Conservation (phyloP, 2,329 filamentous ascomycete species). For the Colletotrichum sp. region DNA sequence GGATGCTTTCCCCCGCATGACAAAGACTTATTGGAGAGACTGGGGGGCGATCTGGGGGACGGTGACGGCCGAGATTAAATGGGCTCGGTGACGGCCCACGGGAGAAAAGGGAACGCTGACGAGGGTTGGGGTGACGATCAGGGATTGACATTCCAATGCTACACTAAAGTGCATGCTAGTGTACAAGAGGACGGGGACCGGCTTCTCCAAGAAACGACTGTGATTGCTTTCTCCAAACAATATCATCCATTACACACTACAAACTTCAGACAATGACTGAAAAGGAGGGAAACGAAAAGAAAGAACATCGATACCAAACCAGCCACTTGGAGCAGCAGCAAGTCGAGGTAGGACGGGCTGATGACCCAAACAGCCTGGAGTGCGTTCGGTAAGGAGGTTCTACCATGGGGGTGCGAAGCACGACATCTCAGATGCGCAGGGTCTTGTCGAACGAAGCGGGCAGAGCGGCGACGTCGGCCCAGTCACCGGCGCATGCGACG, state of each 20-base stretch:
- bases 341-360: background rate
- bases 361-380: background rate
- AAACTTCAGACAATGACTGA: background rate
- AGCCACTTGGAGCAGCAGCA: background rate
- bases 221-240: background rate
- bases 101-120: background rate
- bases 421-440: background rate
- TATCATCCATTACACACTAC: background rate
- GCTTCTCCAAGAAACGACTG: background rate
- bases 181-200: background rate
- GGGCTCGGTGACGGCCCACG: background rate
- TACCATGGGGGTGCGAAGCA: background rate
- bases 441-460: background rate
- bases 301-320: background rate
- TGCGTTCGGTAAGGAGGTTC: background rate
- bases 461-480: conserved; percentile 1
- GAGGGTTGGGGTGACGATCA: background rate
- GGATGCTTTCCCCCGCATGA: conserved; percentile 3
- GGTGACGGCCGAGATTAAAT: background rate
- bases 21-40: background rate
- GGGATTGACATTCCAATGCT: conserved; percentile 2
- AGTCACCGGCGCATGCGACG: conserved; percentile 4
- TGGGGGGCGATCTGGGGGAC: background rate
- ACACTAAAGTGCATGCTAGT: background rate
- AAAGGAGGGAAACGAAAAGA: background rate